Base-by-base conservation (phyloP, 164 flowering plant species). In the Umbellularia californica region DNA sequence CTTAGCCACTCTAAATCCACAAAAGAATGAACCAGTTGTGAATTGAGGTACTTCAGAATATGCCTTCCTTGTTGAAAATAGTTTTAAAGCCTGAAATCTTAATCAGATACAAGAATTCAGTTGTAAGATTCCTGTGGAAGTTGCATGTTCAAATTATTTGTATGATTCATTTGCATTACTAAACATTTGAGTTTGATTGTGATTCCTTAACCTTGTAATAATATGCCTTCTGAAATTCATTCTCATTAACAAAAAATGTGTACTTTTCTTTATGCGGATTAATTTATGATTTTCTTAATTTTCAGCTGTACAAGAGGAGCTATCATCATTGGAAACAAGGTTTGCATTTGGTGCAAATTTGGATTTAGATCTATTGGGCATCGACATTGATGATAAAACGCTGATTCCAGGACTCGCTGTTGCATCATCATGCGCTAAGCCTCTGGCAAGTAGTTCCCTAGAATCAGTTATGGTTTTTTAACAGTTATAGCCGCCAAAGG, bases 361-460 rank as follows among this genome's bases (percentile, higher is more conserved):
- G 25, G 98, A 95, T 80, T 82, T 93, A 85, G 99, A 95, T 77
- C 83, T 95, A 20, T 47, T 95, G 77, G 99, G 99, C 33, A 88
- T 93, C 70, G 97, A 95, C 65, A 86, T 95, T 73, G 92, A 86
- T 76, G 94, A 83, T 27, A 83, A 86, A 41, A 90, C 99, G 51
- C 70, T 95, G 83, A 85, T 95, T 79, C 99, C 99, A 27, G 99
- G 98, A 77, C 81, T 95, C 65, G 86, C 99, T 47, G 98, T 95
- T 77, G 89, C 97, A 79, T 83, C 99, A 64, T 92, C 96, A 5
- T 95, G 99, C 30, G 96, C 99, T 75, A 81, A 86, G 83, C 94
- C 98, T 74, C 77, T 93, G 68, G 97, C 96, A 85, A 98, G 99
- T 92, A 76, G 7, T 23, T 70, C 65, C 55, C 68, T 28, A 67